These are phyloP conservation scores for Dispira parvispora DNA, from an alignment of 192 early-diverging fungal species.

Conservation along the genomic window DNA sequence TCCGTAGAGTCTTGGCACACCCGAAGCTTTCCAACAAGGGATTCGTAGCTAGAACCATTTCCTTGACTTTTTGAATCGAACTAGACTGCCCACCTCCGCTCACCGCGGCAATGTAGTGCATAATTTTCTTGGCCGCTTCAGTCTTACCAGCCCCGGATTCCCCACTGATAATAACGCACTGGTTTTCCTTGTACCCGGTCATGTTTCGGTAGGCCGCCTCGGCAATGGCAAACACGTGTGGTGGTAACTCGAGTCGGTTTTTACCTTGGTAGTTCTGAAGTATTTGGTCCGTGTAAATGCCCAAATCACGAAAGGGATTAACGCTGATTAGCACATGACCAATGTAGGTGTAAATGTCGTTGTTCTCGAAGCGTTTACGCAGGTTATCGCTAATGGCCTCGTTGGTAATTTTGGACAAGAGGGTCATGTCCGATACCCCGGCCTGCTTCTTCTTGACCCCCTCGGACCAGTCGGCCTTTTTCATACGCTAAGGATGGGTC, in stretches of 20 bases:
- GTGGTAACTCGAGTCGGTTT: conserved; percentile 74
- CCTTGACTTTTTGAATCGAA: conserved; percentile 86
- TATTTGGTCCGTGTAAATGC: conserved; percentile 84
- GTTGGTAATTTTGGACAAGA: conserved; percentile 86
- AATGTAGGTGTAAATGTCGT: conserved; percentile 93
- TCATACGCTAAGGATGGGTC: conserved; percentile 4
- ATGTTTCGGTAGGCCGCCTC: conserved; percentile 83
- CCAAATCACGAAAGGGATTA: conserved; percentile 92
- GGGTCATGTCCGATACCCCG: conserved; percentile 76
- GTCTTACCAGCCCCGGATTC: conserved; percentile 91
- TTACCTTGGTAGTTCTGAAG: conserved; percentile 74
- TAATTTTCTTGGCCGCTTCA: conserved; percentile 82
- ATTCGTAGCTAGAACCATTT: conserved; percentile 98
- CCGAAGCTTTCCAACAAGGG: conserved; percentile 97
- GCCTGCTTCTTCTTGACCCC: conserved; percentile 57
- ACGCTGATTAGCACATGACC: conserved; percentile 78
- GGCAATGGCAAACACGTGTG: conserved; percentile 97
- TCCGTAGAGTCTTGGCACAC: conserved; percentile 94
- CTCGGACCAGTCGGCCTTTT: conserved; percentile 60
- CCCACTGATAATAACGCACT: conserved; percentile 97
- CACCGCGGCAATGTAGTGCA: conserved; percentile 98
- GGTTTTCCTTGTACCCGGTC: conserved; percentile 96
- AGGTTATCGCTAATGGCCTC: conserved; percentile 91
- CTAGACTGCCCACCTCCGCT: conserved; percentile 50
- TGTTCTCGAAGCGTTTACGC: conserved; percentile 69